Base-by-base conservation (phyloP, 768 basidiomycete genomes). In the Kwoniella pini region DNA sequence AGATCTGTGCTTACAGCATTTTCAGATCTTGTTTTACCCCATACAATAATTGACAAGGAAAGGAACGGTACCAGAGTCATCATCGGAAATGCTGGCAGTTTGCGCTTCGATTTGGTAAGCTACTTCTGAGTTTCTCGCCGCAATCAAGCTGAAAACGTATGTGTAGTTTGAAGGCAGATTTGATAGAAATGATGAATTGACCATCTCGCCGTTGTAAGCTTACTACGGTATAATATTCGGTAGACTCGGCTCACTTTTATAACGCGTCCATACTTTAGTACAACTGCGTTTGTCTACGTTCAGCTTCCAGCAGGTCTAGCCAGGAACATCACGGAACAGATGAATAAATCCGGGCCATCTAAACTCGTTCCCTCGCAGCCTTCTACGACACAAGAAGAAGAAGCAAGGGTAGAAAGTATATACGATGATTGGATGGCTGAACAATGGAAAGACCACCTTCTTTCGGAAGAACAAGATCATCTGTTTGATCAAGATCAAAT, bases 101-200 rank as follows among this genome's bases (percentile, higher is more conserved):
- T 79, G 44, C 50, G 81, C 15, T 80, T 79, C 53, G 81, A 81
- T 56, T 56, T 81, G 13, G 77, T 76, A 54, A 57, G 72, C 63
- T 44, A n/a, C 15, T 26, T 9, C n/a, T 22, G 21, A 2, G 4
- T 19, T 40, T 21, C 30, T 55, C 45, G 27, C 3, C 15, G 39
- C 22, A 12, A 11, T 2, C n/a, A n/a, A 49, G 24, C 48, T 31
- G 9, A 30, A 5, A 15, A 54, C 57, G 66, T 52, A 65, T 49
- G 27, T 45, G n/a, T 22, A 77, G 73, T 73, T 75, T 42, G 63
- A 70, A 61, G 90, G 90, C 1, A 69, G 84, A 2, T 91, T 92
- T 79, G 87, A 87, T 28, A 85, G 85, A 75, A 88, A 91, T 73
- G 89, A 92, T 75, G 86, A 90, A 67, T 82, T 91, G 44, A 88